These are phyloP conservation scores for Kondoa subrosea DNA, from an alignment of 768 basidiomycete species.

Conservation along the genomic window DNA sequence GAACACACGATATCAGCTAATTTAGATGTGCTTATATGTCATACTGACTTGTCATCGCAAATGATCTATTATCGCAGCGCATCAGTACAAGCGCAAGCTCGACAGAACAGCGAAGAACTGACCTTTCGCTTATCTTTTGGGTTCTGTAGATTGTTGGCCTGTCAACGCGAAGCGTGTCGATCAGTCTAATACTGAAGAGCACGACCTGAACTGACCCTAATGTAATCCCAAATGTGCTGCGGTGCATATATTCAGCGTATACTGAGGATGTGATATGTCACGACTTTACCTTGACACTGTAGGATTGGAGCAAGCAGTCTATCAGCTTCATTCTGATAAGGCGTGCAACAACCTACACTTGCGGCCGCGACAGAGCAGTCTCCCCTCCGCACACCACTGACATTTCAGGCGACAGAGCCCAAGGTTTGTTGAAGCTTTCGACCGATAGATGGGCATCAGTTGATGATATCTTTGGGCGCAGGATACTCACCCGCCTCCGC, in stretches of 20 bases:
- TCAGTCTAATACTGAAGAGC: neutral
- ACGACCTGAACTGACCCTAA: neutral
- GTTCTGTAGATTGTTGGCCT: neutral
- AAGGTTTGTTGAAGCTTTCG: constrained; percentile 3
- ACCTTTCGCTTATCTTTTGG: neutral
- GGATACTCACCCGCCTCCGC: neutral
- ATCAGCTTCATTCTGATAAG: neutral
- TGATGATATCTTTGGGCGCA: neutral
- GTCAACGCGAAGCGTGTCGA: neutral
- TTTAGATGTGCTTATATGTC: neutral
- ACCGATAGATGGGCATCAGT: neutral
- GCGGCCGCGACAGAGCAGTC: neutral
- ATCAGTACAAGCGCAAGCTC: neutral
- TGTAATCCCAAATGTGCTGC: constrained; percentile 3
- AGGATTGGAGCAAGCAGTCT: neutral
- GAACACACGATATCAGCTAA: neutral
- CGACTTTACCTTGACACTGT: constrained; percentile 1
- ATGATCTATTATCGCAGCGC: constrained; percentile 1
- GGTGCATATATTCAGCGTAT: neutral
- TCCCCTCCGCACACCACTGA: neutral
- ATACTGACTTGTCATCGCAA: neutral
- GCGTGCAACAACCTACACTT: neutral
- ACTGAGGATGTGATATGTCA: neutral
- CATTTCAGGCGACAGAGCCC: neutral
- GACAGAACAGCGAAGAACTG: neutral